These are phyloP conservation scores for Quercus phellos DNA, from an alignment of 331 rosid genomes.

Conservation along the genomic window DNA sequence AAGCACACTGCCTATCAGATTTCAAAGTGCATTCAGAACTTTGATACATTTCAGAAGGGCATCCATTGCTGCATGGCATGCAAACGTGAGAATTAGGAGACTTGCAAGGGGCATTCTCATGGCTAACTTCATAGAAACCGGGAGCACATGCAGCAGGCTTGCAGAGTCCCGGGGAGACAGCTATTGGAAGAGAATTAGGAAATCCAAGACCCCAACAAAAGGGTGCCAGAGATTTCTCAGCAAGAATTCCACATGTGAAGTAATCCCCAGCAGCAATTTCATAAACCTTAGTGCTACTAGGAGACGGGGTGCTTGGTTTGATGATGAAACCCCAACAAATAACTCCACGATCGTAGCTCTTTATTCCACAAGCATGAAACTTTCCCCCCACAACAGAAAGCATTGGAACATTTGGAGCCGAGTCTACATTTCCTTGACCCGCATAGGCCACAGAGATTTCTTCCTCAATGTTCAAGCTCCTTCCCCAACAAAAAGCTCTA, in stretches of 20 bases:
- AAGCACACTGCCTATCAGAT: constrained; percentile 64
- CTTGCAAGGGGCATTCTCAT: constrained; percentile 47
- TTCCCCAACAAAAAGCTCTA: constrained; percentile 79
- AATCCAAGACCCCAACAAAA: constrained; percentile 90
- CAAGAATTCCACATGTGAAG: constrained; percentile 81
- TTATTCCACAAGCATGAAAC: constrained; percentile 90
- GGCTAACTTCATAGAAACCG: constrained; percentile 56
- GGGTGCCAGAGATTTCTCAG: constrained; percentile 63
- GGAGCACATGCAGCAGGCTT: constrained; percentile 61
- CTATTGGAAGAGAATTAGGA: constrained; percentile 72
- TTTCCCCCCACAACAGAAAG: constrained; percentile 81
- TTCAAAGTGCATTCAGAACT: constrained; percentile 43
- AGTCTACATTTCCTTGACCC: constrained; percentile 52
- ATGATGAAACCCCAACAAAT: constrained; percentile 79
- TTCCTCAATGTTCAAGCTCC: constrained; percentile 65
- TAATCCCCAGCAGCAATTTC: constrained; percentile 86
- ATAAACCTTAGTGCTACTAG: constrained; percentile 51
- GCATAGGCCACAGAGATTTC: constrained; percentile 51
- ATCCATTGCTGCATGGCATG: constrained; percentile 60
- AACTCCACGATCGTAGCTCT: constrained; percentile 62
- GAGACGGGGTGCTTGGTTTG: constrained; percentile 61
- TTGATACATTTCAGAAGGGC: constrained; percentile 70
- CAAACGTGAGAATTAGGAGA: constrained; percentile 50
- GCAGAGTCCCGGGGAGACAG: constrained; percentile 70
- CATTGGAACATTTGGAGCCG: constrained; percentile 70